Conservation (phyloP, 169 alveolate species). For the Plasmodium coatneyi region DNA sequence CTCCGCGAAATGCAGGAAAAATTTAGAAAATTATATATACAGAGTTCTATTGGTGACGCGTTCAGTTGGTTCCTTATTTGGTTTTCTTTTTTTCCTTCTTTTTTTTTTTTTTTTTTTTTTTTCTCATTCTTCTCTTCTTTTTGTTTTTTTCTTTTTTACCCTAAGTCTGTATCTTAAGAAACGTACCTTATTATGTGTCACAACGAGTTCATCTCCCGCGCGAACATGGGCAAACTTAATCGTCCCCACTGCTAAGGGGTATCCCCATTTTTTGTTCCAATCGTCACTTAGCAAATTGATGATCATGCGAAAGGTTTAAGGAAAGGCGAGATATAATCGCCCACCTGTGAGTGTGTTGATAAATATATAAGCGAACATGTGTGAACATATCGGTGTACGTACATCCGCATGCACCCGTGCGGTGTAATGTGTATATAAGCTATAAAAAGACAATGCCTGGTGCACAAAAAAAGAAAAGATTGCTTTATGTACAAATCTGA, state of each 20-base stretch:
- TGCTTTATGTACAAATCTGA: not conserved
- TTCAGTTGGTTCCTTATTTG: too few species aligned
- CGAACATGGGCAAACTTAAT: not conserved
- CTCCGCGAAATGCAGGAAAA: too few species aligned
- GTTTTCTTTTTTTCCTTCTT: too few species aligned
- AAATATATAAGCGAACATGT: not conserved
- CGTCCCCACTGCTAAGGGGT: not conserved
- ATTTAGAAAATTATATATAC: too few species aligned
- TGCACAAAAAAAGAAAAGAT: not conserved
- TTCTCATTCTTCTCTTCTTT: too few species aligned
- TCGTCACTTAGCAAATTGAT: not conserved
- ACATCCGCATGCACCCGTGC: not conserved
- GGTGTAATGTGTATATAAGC: not conserved
- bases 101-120: too few species aligned
- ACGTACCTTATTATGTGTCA: too few species aligned
- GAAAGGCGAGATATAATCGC: not conserved
- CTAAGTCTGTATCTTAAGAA: too few species aligned
- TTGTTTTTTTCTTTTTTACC: too few species aligned
- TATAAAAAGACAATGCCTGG: not conserved
- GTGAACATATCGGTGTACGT: not conserved
- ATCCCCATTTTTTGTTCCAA: not conserved
- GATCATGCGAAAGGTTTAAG: not conserved
- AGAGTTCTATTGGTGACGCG: too few species aligned
- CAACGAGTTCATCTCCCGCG: too few species aligned
- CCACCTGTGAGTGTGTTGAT: not conserved